Percentiles rank a stretch among this genome's conserved stretches.
These are phyloP conservation scores for Fraxinus nigra DNA, from an alignment of 305 asterid genomes.

Conservation along the genomic window DNA sequence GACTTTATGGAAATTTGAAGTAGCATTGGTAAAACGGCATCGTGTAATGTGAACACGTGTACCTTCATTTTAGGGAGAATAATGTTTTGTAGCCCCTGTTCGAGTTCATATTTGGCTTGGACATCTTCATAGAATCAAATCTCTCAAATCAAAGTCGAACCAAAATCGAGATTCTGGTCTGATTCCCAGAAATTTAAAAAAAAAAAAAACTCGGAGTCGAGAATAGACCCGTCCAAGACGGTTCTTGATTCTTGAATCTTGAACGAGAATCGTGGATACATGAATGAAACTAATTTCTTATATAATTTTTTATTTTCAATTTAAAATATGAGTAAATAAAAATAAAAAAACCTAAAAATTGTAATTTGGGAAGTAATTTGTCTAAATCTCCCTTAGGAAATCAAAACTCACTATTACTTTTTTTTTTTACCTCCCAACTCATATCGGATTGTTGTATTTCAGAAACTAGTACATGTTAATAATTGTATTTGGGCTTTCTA, in stretches of 20 bases:
- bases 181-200: neutral
- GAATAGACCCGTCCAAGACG: neutral
- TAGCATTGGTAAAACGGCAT: neutral
- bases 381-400: no score
- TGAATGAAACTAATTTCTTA: no score
- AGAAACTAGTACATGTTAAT: neutral
- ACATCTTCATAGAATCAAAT: neutral
- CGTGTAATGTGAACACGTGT: neutral
- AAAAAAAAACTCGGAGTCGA: no score
- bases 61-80: neutral
- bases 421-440: neutral
- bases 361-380: no score
- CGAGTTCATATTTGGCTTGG: neutral
- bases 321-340: no score
- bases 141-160: neutral
- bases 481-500: neutral
- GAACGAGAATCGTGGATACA: no score
- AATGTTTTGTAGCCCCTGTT: neutral
- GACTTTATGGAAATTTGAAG: neutral
- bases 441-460: neutral
- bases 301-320: no score
- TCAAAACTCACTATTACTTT: neutral
- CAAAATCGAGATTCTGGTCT: neutral
- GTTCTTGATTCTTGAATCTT: no score
- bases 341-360: no score